Evolutionary conservation across 371 early-diverging fungal genomes (phyloP).

Genomic region (Circinella minor): DNA sequence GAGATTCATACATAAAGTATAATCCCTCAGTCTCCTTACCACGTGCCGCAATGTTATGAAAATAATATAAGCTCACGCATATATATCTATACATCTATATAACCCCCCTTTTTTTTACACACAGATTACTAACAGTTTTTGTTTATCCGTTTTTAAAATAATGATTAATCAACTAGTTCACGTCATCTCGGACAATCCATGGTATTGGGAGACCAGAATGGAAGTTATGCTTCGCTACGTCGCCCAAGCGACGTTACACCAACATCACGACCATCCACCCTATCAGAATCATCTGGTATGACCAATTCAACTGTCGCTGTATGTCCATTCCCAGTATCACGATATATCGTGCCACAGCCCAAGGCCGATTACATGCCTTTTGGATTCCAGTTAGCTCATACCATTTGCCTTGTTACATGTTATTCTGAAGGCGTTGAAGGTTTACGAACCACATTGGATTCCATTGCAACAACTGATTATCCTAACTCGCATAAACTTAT

Average conservation of each 20-base stretch:
- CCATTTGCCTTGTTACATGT: slow-evolving; percentile 82
- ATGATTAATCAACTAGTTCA: slow-evolving; percentile 5
- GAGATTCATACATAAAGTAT: too few relatives aligned
- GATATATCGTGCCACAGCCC: slow-evolving; percentile 48
- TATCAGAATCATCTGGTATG: slow-evolving; percentile 34
- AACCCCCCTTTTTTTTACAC: slow-evolving; percentile 10
- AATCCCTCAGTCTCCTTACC: background rate
- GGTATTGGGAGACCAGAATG: slow-evolving; percentile 8
- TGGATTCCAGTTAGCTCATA: slow-evolving; percentile 73
- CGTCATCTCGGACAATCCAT: slow-evolving; percentile 10
- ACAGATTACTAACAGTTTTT: background rate
- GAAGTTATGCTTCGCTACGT: slow-evolving; percentile 24
- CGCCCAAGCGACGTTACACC: slow-evolving; percentile 28
- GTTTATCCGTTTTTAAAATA: background rate
- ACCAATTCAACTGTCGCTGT: slow-evolving; percentile 16
- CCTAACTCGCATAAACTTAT: slow-evolving; percentile 32
- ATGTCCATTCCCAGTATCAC: slow-evolving; percentile 48
- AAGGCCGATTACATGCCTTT: slow-evolving; percentile 64
- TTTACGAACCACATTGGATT: slow-evolving; percentile 93
- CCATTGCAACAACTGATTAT: slow-evolving; percentile 70
- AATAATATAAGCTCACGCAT: slow-evolving; percentile 8
- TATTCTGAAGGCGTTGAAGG: slow-evolving; percentile 94
- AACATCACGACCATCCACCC: slow-evolving; percentile 44
- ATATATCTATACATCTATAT: slow-evolving; percentile 10
- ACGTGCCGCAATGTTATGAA: background rate